phyloP scores from a whole-genome alignment of 257 asterid species.

The Solanum boliviense region DNA sequence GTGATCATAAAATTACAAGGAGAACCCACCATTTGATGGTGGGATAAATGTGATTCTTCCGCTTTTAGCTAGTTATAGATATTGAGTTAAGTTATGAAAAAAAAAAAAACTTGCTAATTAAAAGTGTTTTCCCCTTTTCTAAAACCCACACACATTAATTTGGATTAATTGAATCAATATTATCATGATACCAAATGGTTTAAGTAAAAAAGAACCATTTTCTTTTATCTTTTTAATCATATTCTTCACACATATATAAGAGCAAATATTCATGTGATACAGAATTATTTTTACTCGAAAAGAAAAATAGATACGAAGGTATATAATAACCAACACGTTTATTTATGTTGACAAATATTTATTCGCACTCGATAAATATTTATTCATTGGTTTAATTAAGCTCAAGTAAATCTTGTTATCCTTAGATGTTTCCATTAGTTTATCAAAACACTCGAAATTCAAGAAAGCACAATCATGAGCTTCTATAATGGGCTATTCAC shows the following conservation, averaged over 20 bases:
- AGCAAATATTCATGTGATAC: not conserved
- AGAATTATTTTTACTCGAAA: no score
- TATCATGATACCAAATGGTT: not conserved
- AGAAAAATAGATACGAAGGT: not conserved
- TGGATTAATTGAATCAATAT: no score
- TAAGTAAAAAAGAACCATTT: not conserved
- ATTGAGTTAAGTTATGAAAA: not conserved
- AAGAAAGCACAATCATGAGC: not conserved
- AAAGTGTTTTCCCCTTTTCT: no score
- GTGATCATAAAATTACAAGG: not conserved
- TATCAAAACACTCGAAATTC: not conserved
- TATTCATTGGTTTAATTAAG: not conserved
- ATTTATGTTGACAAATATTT: not conserved
- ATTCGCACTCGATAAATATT: not conserved
- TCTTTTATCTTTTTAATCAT: not conserved
- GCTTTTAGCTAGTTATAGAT: no score
- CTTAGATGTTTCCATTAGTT: not conserved
- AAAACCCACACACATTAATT: no score
- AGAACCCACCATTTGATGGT: not conserved
- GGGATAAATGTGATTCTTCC: not conserved
- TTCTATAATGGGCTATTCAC: not conserved
- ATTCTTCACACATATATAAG: not conserved
- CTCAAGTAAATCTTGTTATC: not conserved
- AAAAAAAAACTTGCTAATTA: no score
- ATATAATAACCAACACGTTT: not conserved